Percentiles rank a stretch among this genome's conserved stretches.
These are phyloP conservation scores for Scalesia atractyloides DNA, from an alignment of 129 eudicot species.

Conservation along the genomic window DNA sequence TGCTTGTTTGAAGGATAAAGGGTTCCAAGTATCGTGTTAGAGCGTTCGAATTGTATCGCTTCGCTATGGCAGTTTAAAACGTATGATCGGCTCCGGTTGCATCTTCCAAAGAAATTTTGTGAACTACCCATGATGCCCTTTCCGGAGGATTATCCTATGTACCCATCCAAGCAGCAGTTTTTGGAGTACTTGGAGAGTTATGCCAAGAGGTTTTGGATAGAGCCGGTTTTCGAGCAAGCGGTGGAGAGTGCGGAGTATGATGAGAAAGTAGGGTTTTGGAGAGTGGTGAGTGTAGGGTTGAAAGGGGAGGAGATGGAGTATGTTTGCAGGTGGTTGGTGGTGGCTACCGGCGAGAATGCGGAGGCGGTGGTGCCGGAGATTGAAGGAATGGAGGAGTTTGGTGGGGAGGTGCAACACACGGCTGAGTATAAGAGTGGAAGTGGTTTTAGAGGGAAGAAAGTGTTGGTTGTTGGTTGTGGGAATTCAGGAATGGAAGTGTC, in stretches of 20 bases:
- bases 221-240: conserved; percentile 58
- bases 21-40: conserved; percentile 56
- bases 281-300: conserved; percentile 54
- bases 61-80: conserved; percentile 84
- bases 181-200: conserved; percentile 61
- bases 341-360: conserved; percentile 98
- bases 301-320: conserved; percentile 52
- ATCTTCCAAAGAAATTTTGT: conserved; percentile 82
- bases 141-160: conserved; percentile 68
- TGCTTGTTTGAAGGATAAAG: conserved; percentile 62
- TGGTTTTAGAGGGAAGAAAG: conserved; percentile 65
- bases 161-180: conserved; percentile 81
- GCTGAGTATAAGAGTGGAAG: conserved; percentile 70
- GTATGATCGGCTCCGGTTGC: conserved; percentile 77
- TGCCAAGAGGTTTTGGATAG: conserved; percentile 56
- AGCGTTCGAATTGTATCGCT: conserved; percentile 77
- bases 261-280: conserved; percentile 57
- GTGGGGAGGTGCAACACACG: conserved; percentile 65
- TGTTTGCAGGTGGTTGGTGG: conserved; percentile 83
- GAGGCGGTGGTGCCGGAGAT: conserved; percentile 78
- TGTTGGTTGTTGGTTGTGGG: conserved; percentile 95
- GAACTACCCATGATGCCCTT: conserved; percentile 85
- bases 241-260: conserved; percentile 72
- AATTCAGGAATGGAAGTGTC: conserved; percentile 99
- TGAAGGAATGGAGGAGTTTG: conserved; percentile 65